phyloP scores from a whole-genome alignment of 2,329 filamentous ascomycete genomes.

The Orbilia oligospora region DNA sequence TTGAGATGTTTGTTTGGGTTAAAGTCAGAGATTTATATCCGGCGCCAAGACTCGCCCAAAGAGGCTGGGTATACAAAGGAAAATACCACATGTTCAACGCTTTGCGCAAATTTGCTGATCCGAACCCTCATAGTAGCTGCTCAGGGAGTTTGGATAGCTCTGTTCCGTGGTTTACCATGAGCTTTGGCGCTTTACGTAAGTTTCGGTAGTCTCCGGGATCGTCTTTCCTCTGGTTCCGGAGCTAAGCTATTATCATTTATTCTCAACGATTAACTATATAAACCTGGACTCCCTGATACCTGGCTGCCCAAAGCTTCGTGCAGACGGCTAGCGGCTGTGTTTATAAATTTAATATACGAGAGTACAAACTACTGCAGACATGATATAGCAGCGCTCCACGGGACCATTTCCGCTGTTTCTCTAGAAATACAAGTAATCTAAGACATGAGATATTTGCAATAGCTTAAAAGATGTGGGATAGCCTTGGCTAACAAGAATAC shows the following conservation, averaged over 20 bases:
- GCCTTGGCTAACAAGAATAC: too few relatives aligned
- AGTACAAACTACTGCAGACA: too few relatives aligned
- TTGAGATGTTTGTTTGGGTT: slow-evolving; percentile 9
- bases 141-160: too few relatives aligned
- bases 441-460: background rate
- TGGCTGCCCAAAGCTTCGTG: background rate
- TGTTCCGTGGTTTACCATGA: too few relatives aligned
- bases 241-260: too few relatives aligned
- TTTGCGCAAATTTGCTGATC: background rate
- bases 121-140: too few relatives aligned
- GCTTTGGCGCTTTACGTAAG: background rate
- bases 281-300: background rate
- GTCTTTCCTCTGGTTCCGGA: background rate
- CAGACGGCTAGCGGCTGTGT: background rate
- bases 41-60: slow-evolving; percentile 17
- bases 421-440: too few relatives aligned
- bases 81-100: slow-evolving; percentile 38
- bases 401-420: too few relatives aligned
- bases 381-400: too few relatives aligned
- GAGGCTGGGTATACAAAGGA: background rate
- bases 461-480: too few relatives aligned
- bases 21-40: slow-evolving; percentile 26
- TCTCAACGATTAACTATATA: background rate
- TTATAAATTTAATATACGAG: too few relatives aligned
- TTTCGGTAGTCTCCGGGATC: background rate